Percentiles rank a stretch among this genome's conserved stretches.
Evolutionary conservation across 441 rosid species (phyloP).

Genomic region (Raphanus hybrid): DNA sequence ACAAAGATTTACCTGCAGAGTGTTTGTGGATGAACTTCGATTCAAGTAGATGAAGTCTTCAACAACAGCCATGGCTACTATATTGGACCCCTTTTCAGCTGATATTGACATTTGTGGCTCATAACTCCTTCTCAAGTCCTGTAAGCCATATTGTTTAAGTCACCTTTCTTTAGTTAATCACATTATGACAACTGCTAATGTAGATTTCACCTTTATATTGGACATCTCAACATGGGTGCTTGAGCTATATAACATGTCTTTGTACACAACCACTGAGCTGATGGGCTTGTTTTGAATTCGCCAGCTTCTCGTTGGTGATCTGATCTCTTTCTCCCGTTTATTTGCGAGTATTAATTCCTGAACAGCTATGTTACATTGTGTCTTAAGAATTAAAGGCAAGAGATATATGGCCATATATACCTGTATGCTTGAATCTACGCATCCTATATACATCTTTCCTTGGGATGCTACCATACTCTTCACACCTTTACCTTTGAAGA

Average conservation of each 20-base stretch:
- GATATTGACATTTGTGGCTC: conserved; percentile 64
- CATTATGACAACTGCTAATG: neutral
- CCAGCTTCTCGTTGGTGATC: conserved; percentile 75
- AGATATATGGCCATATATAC: conserved; percentile 40
- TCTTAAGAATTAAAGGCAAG: conserved; percentile 17
- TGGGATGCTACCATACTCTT: conserved; percentile 63
- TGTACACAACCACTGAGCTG: conserved; percentile 69
- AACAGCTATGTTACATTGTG: conserved; percentile 16
- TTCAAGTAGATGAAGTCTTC: conserved; percentile 92
- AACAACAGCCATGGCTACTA: conserved; percentile 71
- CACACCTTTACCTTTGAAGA: conserved; percentile 64
- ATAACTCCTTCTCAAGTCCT: conserved; percentile 80
- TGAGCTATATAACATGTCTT: conserved; percentile 86
- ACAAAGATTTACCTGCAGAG: conserved; percentile 62
- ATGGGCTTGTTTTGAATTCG: conserved; percentile 73
- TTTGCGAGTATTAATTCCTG: conserved; percentile 66
- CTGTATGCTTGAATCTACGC: conserved; percentile 89
- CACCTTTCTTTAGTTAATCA: conserved; percentile 11
- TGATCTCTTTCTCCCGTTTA: conserved; percentile 75
- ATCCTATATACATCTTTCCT: conserved; percentile 82
- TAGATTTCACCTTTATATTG: conserved; percentile 63
- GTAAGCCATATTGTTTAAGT: conserved; percentile 29
- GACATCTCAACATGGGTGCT: conserved; percentile 70
- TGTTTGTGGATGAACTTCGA: conserved; percentile 69
- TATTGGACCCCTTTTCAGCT: conserved; percentile 55